A percentile compares a stretch with the other conserved stretches of the same genome.
Conservation (phyloP, 345 rosid species). For the Brassica nigra region DNA sequence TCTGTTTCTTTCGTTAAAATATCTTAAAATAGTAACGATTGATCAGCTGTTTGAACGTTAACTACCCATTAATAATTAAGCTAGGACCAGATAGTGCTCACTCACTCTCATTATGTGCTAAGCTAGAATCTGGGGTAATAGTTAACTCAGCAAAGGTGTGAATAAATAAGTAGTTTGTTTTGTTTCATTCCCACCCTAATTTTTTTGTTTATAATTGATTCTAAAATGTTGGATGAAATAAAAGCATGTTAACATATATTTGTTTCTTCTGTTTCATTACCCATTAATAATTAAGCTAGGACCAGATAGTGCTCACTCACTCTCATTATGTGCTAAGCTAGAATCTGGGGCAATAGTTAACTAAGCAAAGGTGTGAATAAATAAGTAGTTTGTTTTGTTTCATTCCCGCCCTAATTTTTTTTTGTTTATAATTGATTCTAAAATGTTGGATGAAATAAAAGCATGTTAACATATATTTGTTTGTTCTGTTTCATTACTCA, state of each 20-base stretch:
- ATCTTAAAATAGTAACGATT: background rate
- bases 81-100: background rate
- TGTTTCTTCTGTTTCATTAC: background rate
- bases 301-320: background rate
- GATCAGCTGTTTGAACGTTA: background rate
- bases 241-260: background rate
- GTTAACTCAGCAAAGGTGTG: background rate
- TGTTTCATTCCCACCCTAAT: background rate
- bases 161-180: background rate
- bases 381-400: background rate
- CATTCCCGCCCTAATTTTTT: background rate
- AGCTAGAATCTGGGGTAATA: background rate
- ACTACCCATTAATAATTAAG: background rate
- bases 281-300: background rate
- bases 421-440: background rate
- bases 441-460: conserved; percentile 1
- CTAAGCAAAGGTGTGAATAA: background rate
- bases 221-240: background rate
- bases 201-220: conserved; percentile 1
- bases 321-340: background rate
- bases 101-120: conserved; percentile 3
- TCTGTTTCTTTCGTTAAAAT: background rate
- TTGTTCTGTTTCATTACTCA: conserved; percentile 22
- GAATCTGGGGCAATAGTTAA: background rate
- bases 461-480: background rate